Conservation (phyloP, 2,329 filamentous ascomycete genomes). For the Teratosphaeria zuluensis region DNA sequence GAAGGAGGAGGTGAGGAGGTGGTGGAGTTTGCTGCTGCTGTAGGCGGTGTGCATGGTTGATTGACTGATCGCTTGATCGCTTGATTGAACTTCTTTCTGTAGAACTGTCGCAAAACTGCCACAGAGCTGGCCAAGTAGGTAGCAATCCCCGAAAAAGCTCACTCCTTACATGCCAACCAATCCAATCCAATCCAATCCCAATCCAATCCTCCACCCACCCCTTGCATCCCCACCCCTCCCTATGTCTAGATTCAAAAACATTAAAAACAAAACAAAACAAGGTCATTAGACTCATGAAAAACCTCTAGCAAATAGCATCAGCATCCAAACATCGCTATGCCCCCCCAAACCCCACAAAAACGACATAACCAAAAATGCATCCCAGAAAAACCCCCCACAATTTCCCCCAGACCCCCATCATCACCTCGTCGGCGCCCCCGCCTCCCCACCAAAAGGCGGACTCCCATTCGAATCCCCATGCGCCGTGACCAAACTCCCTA, state of each 20-base stretch:
- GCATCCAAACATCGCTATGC: background rate
- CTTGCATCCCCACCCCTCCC: background rate
- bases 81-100: too few relatives aligned
- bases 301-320: background rate
- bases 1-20: constrained; percentile 2
- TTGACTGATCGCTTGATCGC: background rate
- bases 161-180: too few relatives aligned
- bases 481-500: background rate
- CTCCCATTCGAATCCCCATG: background rate
- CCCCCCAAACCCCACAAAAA: background rate
- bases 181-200: too few relatives aligned
- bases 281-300: background rate
- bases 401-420: too few relatives aligned
- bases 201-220: background rate
- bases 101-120: too few relatives aligned
- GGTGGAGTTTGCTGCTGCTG: background rate
- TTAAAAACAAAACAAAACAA: background rate
- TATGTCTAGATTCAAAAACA: background rate
- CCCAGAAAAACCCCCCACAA: background rate
- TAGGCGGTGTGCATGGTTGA: background rate
- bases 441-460: background rate
- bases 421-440: too few relatives aligned
- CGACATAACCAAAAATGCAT: background rate
- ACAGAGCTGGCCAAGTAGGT: too few relatives aligned
- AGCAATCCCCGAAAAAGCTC: too few relatives aligned